Evolutionary conservation across 352 stramenopile genomes (phyloP), one percentile per base, ranked within the genome.

Genomic region (Phytophthora europaea): DNA sequence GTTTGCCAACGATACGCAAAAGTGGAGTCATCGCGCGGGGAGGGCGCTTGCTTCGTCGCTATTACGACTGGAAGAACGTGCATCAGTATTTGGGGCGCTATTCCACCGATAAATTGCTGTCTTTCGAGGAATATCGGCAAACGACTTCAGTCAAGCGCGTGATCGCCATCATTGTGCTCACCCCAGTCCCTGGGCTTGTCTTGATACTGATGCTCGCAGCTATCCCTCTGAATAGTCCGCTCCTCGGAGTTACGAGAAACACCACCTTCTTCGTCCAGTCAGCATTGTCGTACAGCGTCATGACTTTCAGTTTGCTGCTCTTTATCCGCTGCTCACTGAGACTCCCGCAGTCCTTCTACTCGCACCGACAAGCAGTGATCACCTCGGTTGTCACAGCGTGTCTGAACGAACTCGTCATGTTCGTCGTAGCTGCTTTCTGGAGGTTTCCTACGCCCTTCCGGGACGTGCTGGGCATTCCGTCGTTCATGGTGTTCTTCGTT

Each of bases 71-170:
- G 72, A 75, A 76, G 55, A 75, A 61, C 48, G 55, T 75, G 23
- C 73, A 81, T 52, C 70, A 72, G 51, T 78, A 75, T 23, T 53
- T 81, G n/a, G 73, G 69, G 6, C 70, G 73, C 8, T 81, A 78
- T 31, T 75, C 69, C 8, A 58, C 76, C 13, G 69, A 81, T 12
- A 81, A 81, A 47, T 51, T 78, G 13, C 31, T 70, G 26, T 50
- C 57, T 7, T 75, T 68, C 48, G 36, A 75, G 22, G 23, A 70
- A 36, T 81, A 81, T 52, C 50, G 65, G 34, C 9, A 45, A 0
- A 13, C 50, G 26, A 70, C 67, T 10, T 36, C 40, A 8, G 28
- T 22, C 18, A 47, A 33, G 12, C 61, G 67, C 10, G 68, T 71
- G 0, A 15, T 67, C 13, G 26, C 26, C 50, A 67, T 75, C 20